Base-by-base conservation (phyloP, 1,284 basidiomycete genomes). In the Phlebopus sp. region DNA sequence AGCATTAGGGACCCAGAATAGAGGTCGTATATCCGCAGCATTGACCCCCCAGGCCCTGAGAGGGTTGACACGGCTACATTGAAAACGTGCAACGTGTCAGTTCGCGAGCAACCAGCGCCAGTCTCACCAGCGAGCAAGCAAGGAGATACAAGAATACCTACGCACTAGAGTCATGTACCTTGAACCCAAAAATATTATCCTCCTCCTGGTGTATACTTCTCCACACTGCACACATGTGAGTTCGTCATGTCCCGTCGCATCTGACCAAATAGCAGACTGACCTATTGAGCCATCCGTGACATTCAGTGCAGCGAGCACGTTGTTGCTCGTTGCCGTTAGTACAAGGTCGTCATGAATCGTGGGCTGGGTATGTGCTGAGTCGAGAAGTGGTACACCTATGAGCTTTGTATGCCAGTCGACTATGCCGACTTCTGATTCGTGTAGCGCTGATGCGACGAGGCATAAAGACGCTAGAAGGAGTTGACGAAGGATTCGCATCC, bases 351-450 rank as follows among this genome's bases (percentile, higher is more conserved):
- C 63, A 56, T 78, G 78, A 55, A 88, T 81, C n/a, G 69, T 59
- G 1, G 86, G 87, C 7, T 79, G 70, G 8, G 78, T 77, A 14
- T 71, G 60, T 0, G 57, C 60, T 5, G 76, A 71, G n/a, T 69
- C 64, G 27, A 70, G 60, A 9, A 83, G 66, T 1, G 90, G 88
- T 7, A 85, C 73, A 18, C 92, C 92, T 47, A 92, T 70, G 23
- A 87, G 75, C 17, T 76, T 68, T 55, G 82, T 86, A 69, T 95
- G 79, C 92, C 92, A 95, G 72, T 95, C 92, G 31, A 92, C 78
- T 29, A 91, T 73, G 42, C 92, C 92, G 30, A 83, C 90, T 51
- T 90, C 85, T 25, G 83, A 80, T 58, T 85, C 76, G 48, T 88
- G 81, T 19, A 89, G 66, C 21, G 82, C 83, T 41, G 51, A 55